Conservation (phyloP, 2,329 filamentous ascomycete species). For the Colletotrichum acutatum region DNA sequence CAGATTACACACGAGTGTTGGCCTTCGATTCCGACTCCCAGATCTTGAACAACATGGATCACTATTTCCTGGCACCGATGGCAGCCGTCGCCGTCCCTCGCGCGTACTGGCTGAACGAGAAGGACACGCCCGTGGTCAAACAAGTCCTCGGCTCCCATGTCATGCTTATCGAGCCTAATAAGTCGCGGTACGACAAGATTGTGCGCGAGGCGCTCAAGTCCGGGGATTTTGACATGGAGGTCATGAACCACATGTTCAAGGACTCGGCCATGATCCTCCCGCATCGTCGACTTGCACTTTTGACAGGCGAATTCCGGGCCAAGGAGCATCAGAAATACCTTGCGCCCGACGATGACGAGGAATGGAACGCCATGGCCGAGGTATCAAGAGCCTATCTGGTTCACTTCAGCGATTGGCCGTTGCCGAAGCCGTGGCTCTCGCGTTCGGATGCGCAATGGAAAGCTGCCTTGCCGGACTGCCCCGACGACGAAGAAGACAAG, state of each 20-base stretch:
- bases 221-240: slow-evolving; percentile 72
- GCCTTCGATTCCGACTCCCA: slow-evolving; percentile 72
- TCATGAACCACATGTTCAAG: slow-evolving; percentile 71
- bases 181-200: slow-evolving; percentile 41
- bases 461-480: slow-evolving; percentile 24
- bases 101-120: slow-evolving; percentile 73
- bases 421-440: slow-evolving; percentile 68
- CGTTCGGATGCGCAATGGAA: slow-evolving; percentile 18
- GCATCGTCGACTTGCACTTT: slow-evolving; percentile 69
- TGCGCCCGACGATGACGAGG: slow-evolving; percentile 58
- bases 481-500: not conserved
- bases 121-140: slow-evolving; percentile 56
- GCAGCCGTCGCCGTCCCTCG: slow-evolving; percentile 74
- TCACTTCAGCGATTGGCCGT: slow-evolving; percentile 78
- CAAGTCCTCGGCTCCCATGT: slow-evolving; percentile 62
- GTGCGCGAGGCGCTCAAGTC: slow-evolving; percentile 51
- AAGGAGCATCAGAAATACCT: slow-evolving; percentile 59
- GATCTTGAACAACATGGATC: slow-evolving; percentile 73
- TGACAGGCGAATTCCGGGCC: slow-evolving; percentile 71
- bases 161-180: slow-evolving; percentile 64
- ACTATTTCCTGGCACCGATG: slow-evolving; percentile 74
- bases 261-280: slow-evolving; percentile 70
- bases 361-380: slow-evolving; percentile 66
- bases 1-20: slow-evolving; percentile 61
- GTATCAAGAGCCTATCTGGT: slow-evolving; percentile 72